Evolutionary conservation across 495 filamentous ascomycete species (phyloP), one percentile per base, ranked within the genome.

Genomic region (Hypoxylon lenormandii): DNA sequence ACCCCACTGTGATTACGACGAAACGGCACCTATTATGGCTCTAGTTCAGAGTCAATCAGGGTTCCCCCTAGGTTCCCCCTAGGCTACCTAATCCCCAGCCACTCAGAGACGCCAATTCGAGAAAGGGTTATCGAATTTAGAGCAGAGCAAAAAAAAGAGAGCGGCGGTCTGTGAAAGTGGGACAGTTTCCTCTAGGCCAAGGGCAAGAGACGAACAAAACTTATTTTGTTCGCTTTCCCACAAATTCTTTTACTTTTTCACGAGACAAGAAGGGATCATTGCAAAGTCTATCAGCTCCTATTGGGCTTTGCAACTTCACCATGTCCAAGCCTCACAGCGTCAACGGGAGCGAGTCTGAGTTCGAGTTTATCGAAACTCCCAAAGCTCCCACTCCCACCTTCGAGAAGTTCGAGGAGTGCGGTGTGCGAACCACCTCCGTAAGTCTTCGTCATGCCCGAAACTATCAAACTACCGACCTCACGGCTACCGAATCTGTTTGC

Each of bases 331-430:
- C 80, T 62, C 70, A 77, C 64, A 81, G 76, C 71, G 80, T 79
- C 76, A 82, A 81, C 57, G 82, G 78, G 74, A 82, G 77, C 69
- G 81, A 83, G 77, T 78, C 80, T 62, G 84, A 88, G 69, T 89
- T 93, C 76, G 87, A 92, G 74, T 94, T 91, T 75, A 87, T 94
- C 75, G 82, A 90, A 72, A 96, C 92, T 76, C 92, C 92, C 10
- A 84, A 87, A 67, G 85, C 86, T 55, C 81, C 84, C 33, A 80
- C 83, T 63, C 75, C 88, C 55, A 76, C 83, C 73, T 80, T 87
- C 75, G 74, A 84, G 79, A 83, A 83, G 79, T 79, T 80, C 50
- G 82, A 88, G 61, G 86, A 91, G 40, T 92, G 88, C 76, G 92
- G 92, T 75, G 90, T 95, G 33, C 81, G 82, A 68, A 89, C 87